Evolutionary conservation across 306 rosid species (phyloP).

Genomic region (Sindora glabra): DNA sequence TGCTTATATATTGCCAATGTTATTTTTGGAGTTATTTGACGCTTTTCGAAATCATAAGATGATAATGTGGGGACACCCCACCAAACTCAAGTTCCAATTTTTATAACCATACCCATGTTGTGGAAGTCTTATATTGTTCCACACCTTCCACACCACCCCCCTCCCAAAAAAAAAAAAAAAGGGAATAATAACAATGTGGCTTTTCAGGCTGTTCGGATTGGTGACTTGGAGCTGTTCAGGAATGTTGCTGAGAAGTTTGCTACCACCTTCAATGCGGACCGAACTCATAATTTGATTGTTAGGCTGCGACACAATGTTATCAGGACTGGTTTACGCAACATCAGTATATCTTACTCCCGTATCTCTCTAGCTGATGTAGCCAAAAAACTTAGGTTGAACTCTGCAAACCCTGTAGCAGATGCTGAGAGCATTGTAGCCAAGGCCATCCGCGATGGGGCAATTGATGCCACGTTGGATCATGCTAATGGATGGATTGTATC

Average conservation of each 20-base stretch:
- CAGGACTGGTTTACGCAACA: constrained; percentile 93
- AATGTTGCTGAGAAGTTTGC: constrained; percentile 83
- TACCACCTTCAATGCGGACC: constrained; percentile 53
- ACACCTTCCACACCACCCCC: too few relatives aligned
- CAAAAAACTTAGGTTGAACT: constrained; percentile 78
- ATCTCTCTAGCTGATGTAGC: constrained; percentile 89
- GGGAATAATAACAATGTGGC: constrained; percentile 11
- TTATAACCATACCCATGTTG: too few relatives aligned
- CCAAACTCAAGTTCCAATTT: too few relatives aligned
- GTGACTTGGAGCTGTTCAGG: constrained; percentile 90
- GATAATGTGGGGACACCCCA: too few relatives aligned
- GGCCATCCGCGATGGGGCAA: constrained; percentile 90
- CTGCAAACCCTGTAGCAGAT: constrained; percentile 69
- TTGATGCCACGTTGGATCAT: constrained; percentile 73
- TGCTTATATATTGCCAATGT: too few relatives aligned
- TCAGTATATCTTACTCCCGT: constrained; percentile 91
- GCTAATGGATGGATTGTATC: constrained; percentile 87
- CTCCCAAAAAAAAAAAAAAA: too few relatives aligned
- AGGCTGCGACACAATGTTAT: constrained; percentile 93
- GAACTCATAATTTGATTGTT: constrained; percentile 92
- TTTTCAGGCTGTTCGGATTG: constrained; percentile 93
- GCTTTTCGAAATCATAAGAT: too few relatives aligned
- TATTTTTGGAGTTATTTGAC: too few relatives aligned
- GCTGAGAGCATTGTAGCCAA: constrained; percentile 90
- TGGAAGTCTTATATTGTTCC: too few relatives aligned